phyloP scores from a whole-genome alignment of 148 eudicot genomes.

The Cornus kousa region DNA sequence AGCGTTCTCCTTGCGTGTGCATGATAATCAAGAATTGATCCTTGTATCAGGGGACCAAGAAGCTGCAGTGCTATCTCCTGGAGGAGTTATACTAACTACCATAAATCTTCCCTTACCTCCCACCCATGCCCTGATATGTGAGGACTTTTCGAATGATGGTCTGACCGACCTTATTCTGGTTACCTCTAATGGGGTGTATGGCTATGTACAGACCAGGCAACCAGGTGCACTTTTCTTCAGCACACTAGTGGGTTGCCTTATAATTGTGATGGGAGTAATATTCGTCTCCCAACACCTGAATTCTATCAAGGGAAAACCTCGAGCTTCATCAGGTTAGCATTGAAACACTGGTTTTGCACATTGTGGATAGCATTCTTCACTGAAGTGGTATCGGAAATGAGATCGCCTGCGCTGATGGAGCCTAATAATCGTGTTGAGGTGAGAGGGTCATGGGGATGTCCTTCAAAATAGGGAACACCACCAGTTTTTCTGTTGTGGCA shows the following conservation, averaged over 20 bases:
- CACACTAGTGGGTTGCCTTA: conserved; percentile 93
- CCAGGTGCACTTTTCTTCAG: conserved; percentile 99
- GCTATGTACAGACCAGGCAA: conserved; percentile 95
- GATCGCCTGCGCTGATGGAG: neutral
- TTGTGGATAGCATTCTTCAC: neutral
- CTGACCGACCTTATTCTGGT: conserved; percentile 79
- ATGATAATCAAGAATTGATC: conserved; percentile 71
- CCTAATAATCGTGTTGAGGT: neutral
- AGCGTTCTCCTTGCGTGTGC: conserved; percentile 63
- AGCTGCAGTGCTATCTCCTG: conserved; percentile 75
- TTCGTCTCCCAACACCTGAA: conserved; percentile 89
- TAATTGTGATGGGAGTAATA: conserved; percentile 90
- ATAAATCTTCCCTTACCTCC: conserved; percentile 87
- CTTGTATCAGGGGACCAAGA: conserved; percentile 93
- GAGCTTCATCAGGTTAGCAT: conserved; percentile 52
- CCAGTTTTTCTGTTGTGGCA: neutral
- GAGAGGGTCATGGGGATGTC: neutral
- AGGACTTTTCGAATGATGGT: conserved; percentile 95
- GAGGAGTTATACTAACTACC: conserved; percentile 67
- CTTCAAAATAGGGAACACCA: neutral
- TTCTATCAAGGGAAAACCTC: conserved; percentile 73
- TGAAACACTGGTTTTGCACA: conserved; percentile 13
- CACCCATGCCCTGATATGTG: conserved; percentile 72
- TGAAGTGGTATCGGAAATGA: neutral
- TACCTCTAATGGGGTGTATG: conserved; percentile 82